A percentile compares a stretch with the other conserved stretches of the same genome.
Conservation (phyloP, 208 protist species). For the Crithidia brevicula region DNA sequence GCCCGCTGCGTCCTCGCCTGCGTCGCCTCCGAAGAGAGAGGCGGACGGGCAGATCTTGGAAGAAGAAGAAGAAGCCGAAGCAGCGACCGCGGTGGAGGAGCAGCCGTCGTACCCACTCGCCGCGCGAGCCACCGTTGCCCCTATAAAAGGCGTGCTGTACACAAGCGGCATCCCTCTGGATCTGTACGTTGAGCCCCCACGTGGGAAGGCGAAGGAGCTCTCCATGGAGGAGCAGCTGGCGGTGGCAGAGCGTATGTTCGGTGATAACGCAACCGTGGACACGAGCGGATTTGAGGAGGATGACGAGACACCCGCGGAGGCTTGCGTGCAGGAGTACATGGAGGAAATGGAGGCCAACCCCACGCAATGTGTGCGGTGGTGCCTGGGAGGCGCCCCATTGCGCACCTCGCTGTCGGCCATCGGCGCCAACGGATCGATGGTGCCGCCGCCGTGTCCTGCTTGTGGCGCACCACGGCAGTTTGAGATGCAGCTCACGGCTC, state of each 20-base stretch:
- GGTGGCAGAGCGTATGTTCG: conserved; percentile 54
- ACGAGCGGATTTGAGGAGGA: conserved; percentile 72
- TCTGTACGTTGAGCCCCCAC: conserved; percentile 64
- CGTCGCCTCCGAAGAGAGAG: neutral
- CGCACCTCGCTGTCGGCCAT: conserved; percentile 43
- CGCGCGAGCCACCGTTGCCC: conserved; percentile 25
- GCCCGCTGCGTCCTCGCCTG: neutral
- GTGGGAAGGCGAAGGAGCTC: conserved; percentile 34
- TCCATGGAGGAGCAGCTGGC: conserved; percentile 60
- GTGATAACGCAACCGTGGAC: conserved; percentile 58
- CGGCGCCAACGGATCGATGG: conserved; percentile 10
- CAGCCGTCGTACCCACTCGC: conserved; percentile 39
- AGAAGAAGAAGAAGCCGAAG: neutral
- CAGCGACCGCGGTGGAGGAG: neutral
- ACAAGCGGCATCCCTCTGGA: conserved; percentile 63
- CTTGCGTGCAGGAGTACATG: conserved; percentile 78
- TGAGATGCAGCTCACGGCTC: conserved; percentile 86
- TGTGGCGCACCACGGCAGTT: conserved; percentile 67
- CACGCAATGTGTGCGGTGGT: conserved; percentile 90
- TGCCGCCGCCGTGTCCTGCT: conserved; percentile 51
- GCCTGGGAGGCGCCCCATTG: conserved; percentile 65
- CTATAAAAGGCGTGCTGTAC: conserved; percentile 52
- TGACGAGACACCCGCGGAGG: conserved; percentile 69
- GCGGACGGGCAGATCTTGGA: neutral
- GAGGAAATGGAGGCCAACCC: conserved; percentile 64